Base-by-base conservation (phyloP, 306 rosid genomes). In the Casuarina equisetifolia region DNA sequence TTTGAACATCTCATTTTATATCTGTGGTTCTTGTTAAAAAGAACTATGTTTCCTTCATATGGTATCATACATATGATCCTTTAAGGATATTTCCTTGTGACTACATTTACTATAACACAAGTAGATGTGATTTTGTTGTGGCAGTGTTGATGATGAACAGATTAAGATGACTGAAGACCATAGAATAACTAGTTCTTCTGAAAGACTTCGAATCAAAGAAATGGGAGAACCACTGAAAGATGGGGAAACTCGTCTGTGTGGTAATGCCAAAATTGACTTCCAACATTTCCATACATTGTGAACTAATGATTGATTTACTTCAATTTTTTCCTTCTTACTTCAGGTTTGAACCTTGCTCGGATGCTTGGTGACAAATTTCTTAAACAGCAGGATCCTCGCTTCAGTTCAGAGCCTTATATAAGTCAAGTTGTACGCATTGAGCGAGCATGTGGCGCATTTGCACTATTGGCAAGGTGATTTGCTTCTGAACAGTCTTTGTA, bases 351-450 rank as follows among this genome's bases (percentile, higher is more conserved):
- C 83, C 98, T 96, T 79, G 97, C 91, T 77, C 86, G 99, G 82
- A 89, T 96, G 98, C 98, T 96, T 69, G 99, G 99, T 17, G 99
- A 96, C 89, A 92, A 96, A 84, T 96, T 91, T 86, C 96, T 91
- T 70, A 96, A 96, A 83, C 91, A 96, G 86, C 97, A 92, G 86
- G 99, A 96, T 88, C 73, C 82, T 57, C 97, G 99, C 67, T 96
- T 96, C 85, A 96, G 98, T 82, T 88, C 96, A 59, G 94, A 88
- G 80, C 99, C 99, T 52, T 90, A 85, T 78, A 83, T 91, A 58
- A 96, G 99, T 84, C 82, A 82, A 87, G 94, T 74, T 36, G 91
- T 96, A 57, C 94, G 69, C 49, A 84, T 96, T 58, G 51, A 87
- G 78, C 91, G 58, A 78, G 79, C 87, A 13, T 88, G 88, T 86